Evolutionary conservation across 2,329 filamentous ascomycete genomes (phyloP).

Genomic region (Microdochium trichocladiopsis): DNA sequence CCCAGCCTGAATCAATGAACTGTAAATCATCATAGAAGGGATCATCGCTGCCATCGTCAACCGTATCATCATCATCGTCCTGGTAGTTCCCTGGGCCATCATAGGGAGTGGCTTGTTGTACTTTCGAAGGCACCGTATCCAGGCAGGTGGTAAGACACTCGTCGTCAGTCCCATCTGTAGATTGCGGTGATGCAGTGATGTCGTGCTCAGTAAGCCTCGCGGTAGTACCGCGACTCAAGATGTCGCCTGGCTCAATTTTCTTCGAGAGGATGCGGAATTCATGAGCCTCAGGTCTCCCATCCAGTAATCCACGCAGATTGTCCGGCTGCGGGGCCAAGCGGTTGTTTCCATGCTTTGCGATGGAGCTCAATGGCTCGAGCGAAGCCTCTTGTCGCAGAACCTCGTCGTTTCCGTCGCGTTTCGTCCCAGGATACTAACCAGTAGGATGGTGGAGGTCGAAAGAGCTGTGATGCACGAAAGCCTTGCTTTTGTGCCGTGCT

Average conservation of each 20-base stretch:
- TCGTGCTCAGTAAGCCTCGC: too few species aligned
- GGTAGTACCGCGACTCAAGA: too few species aligned
- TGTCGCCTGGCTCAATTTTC: too few species aligned
- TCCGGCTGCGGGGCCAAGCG: too few species aligned
- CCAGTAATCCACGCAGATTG: too few species aligned
- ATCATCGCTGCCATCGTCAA: constrained; percentile 55
- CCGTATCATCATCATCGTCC: constrained; percentile 54
- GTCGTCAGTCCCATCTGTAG: constrained; percentile 5
- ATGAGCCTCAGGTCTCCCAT: too few species aligned
- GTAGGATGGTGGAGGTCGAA: constrained; percentile 33
- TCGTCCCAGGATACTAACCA: constrained; percentile 35
- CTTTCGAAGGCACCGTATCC: too few species aligned
- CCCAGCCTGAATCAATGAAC: constrained; percentile 68
- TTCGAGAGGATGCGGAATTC: neutral
- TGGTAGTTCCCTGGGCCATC: constrained; percentile 24
- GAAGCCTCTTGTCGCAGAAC: too few species aligned
- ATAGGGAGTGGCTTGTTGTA: too few species aligned
- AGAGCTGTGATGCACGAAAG: constrained; percentile 14
- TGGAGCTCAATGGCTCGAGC: too few species aligned
- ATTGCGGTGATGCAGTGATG: neutral
- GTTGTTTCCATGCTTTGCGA: too few species aligned
- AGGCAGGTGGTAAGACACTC: too few species aligned
- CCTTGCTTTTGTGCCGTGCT: constrained; percentile 18
- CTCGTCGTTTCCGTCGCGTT: constrained; percentile 16
- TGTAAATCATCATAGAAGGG: constrained; percentile 43